Evolutionary conservation across 192 early-diverging fungal genomes (phyloP).

Genomic region (Coemansia sp.): DNA sequence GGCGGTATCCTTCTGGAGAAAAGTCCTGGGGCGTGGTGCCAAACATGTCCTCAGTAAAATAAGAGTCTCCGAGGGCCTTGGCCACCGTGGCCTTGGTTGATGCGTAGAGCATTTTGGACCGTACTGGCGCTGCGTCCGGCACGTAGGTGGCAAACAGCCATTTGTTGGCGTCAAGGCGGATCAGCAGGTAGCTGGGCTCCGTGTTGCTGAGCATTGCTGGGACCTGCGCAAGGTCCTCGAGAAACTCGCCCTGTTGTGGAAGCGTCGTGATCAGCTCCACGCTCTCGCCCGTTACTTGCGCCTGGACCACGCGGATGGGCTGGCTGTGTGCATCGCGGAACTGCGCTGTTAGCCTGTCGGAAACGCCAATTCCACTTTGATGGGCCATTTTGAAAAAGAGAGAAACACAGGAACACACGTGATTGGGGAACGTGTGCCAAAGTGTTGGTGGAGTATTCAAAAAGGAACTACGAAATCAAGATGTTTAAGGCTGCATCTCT

Average conservation of each 20-base stretch:
- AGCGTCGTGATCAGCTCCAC: constrained; percentile 44
- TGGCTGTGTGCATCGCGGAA: constrained; percentile 23
- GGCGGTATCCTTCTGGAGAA: constrained; percentile 24
- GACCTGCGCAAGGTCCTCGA: constrained; percentile 57
- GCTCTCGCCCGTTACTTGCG: constrained; percentile 51
- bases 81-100: constrained; percentile 75
- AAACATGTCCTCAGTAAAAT: constrained; percentile 81
- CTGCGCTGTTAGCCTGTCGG: constrained; percentile 13
- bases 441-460: too few species aligned
- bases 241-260: constrained; percentile 41
- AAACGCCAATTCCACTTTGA: constrained; percentile 48
- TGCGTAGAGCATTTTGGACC: constrained; percentile 95
- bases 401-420: not conserved
- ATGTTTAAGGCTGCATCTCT: too few species aligned
- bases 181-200: constrained; percentile 65
- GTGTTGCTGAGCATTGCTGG: constrained; percentile 53
- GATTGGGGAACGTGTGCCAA: not conserved
- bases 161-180: constrained; percentile 56
- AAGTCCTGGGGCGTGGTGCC: constrained; percentile 58
- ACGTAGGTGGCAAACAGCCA: constrained; percentile 82
- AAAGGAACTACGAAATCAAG: too few species aligned
- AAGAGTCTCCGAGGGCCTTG: constrained; percentile 76
- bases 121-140: constrained; percentile 75
- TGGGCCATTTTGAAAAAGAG: constrained; percentile 31
- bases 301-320: constrained; percentile 48